These are phyloP conservation scores for Diaporthe nobilis DNA, from an alignment of 2,329 filamentous ascomycete species.

Conservation along the genomic window DNA sequence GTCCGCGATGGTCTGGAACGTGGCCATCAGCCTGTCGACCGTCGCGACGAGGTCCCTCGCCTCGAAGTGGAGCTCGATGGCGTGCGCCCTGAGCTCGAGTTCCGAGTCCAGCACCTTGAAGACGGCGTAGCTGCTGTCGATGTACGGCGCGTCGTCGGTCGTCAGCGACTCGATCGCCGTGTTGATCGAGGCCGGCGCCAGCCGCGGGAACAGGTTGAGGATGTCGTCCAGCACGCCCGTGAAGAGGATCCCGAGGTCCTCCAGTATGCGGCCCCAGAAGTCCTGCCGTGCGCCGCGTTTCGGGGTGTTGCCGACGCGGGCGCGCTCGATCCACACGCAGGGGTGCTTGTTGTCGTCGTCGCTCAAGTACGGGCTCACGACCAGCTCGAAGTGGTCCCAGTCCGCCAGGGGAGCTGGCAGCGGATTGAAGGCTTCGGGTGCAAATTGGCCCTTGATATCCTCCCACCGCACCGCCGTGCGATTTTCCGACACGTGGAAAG, in stretches of 20 bases:
- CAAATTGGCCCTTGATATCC: conserved; percentile 43
- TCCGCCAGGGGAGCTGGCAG: conserved; percentile 41
- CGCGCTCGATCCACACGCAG: conserved; percentile 44
- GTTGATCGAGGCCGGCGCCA: conserved; percentile 45
- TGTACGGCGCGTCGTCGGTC: conserved; percentile 45
- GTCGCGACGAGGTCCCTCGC: conserved; percentile 43
- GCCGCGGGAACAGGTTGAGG: conserved; percentile 43
- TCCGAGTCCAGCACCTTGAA: conserved; percentile 46
- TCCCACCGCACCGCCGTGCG: conserved; percentile 45
- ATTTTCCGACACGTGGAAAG: conserved; percentile 44
- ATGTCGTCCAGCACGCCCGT: conserved; percentile 41
- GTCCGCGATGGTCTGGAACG: conserved; percentile 43
- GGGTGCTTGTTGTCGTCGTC: conserved; percentile 40
- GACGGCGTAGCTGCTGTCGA: conserved; percentile 47
- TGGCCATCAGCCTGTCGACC: conserved; percentile 43
- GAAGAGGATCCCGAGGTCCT: conserved; percentile 44
- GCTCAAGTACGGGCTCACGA: conserved; percentile 46
- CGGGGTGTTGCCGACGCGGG: conserved; percentile 35
- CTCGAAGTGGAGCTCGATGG: conserved; percentile 45
- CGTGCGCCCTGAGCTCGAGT: conserved; percentile 43
- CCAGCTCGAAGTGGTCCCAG: conserved; percentile 47
- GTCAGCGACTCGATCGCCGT: conserved; percentile 43
- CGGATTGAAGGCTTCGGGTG: conserved; percentile 44
- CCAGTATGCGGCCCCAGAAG: conserved; percentile 43
- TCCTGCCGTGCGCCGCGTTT: conserved; percentile 43